A percentile compares a stretch with the other conserved stretches of the same genome.
Evolutionary conservation across 345 rosid species (phyloP).

Genomic region (Rhodamnia argentea): DNA sequence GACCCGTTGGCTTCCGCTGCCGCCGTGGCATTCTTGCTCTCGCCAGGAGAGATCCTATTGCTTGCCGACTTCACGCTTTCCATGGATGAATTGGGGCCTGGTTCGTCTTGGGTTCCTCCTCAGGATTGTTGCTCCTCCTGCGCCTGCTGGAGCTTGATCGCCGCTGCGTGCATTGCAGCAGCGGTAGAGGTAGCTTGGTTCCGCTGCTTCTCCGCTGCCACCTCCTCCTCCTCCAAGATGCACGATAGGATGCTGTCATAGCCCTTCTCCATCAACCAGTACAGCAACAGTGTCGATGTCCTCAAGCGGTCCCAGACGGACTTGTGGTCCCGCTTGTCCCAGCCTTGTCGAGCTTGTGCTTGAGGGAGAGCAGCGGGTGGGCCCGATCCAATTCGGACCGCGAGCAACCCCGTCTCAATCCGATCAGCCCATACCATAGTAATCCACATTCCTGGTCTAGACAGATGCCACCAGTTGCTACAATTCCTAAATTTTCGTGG

Average conservation of each 20-base stretch:
- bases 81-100: neutral
- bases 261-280: slow-evolving; percentile 78
- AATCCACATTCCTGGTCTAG: slow-evolving; percentile 76
- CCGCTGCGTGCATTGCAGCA: slow-evolving; percentile 25
- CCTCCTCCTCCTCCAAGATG: slow-evolving; percentile 57
- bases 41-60: slow-evolving; percentile 5
- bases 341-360: slow-evolving; percentile 85
- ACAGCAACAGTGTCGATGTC: slow-evolving; percentile 70
- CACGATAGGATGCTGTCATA: slow-evolving; percentile 46
- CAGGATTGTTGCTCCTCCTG: slow-evolving; percentile 3
- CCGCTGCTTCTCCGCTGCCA: slow-evolving; percentile 44
- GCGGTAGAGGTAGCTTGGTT: slow-evolving; percentile 15
- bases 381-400: slow-evolving; percentile 89
- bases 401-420: slow-evolving; percentile 78
- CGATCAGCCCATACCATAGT: slow-evolving; percentile 68
- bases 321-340: slow-evolving; percentile 55
- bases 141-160: slow-evolving; percentile 33
- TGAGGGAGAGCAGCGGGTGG: slow-evolving; percentile 52
- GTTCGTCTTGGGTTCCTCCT: neutral
- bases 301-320: slow-evolving; percentile 62
- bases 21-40: slow-evolving; percentile 6
- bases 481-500: slow-evolving; percentile 48
- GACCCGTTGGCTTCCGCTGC: neutral
- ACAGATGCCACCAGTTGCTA: slow-evolving; percentile 71
- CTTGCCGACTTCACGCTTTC: neutral